Conservation (phyloP, 805 yeast genomes). For the Metschnikowia dekortorum region DNA sequence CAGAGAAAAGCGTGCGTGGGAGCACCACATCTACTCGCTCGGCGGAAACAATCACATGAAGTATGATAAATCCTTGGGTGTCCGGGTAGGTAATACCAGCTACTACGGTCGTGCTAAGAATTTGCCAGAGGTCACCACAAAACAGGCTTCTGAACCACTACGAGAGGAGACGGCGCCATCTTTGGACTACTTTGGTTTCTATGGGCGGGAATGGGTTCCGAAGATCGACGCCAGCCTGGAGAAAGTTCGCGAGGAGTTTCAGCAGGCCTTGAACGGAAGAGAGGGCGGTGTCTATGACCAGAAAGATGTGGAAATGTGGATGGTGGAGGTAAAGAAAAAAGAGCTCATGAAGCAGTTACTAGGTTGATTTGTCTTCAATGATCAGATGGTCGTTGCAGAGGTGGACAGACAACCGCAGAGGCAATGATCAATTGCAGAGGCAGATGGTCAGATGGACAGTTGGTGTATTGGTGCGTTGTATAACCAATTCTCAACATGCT, state of each 20-base stretch:
- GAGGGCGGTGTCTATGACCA: conserved; percentile 5
- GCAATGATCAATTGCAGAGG: no score
- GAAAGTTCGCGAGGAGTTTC: conserved; percentile 11
- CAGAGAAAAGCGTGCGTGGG: conserved; percentile 75
- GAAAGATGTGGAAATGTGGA: conserved; percentile 41
- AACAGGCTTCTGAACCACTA: conserved; percentile 13
- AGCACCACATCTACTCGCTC: conserved; percentile 58
- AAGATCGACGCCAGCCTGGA: conserved; percentile 4
- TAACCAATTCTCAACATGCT: no score
- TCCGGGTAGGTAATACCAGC: conserved; percentile 49
- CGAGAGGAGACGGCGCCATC: conserved; percentile 17
- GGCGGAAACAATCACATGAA: conserved; percentile 69
- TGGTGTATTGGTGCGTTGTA: no score
- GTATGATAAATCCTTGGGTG: conserved; percentile 22
- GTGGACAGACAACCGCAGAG: no score
- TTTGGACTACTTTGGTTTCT: conserved; percentile 42
- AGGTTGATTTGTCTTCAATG: neutral
- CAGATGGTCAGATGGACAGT: no score
- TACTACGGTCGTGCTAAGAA: conserved; percentile 85
- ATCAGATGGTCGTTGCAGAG: neutral
- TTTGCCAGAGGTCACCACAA: conserved; percentile 51
- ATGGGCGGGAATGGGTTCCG: conserved; percentile 15
- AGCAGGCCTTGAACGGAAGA: conserved; percentile 9
- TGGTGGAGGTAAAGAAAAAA: conserved; percentile 43
- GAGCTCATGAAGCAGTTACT: conserved; percentile 35